phyloP scores from a whole-genome alignment of 2,329 filamentous ascomycete species.

The Arthroderma sp. region DNA sequence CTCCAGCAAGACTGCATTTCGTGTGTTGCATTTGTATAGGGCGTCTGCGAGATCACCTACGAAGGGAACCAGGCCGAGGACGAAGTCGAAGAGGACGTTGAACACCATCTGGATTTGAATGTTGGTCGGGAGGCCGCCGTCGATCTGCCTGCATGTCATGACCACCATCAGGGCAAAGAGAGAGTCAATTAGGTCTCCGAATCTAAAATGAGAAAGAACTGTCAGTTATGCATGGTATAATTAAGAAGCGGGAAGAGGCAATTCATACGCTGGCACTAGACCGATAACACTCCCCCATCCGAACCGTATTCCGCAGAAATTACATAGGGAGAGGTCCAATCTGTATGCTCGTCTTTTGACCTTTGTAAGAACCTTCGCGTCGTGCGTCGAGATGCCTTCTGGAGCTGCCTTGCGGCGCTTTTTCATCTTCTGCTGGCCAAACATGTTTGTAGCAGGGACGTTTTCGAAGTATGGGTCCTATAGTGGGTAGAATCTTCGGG shows the following conservation, averaged over 20 bases:
- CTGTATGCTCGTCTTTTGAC: conserved; percentile 77
- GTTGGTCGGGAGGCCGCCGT: conserved; percentile 53
- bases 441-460: conserved; percentile 60
- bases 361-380: conserved; percentile 68
- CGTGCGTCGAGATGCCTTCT: conserved; percentile 68
- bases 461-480: conserved; percentile 87
- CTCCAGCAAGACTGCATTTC: conserved; percentile 37
- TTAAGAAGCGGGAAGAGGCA: neutral
- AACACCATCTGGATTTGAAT: conserved; percentile 62
- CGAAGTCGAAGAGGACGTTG: conserved; percentile 51
- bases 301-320: conserved; percentile 66
- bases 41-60: conserved; percentile 39
- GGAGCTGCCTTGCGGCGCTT: conserved; percentile 78
- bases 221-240: conserved; percentile 3
- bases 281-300: conserved; percentile 84
- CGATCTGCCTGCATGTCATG: conserved; percentile 57
- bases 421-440: conserved; percentile 55
- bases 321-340: conserved; percentile 75
- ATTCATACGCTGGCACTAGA: conserved; percentile 62
- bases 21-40: conserved; percentile 38
- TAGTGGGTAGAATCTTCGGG: conserved; percentile 7
- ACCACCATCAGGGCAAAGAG: conserved; percentile 66
- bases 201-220: conserved; percentile 31
- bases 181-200: conserved; percentile 64
- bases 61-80: conserved; percentile 42